Evolutionary conservation across 345 rosid species (phyloP).

Genomic region (Citrus glauca): DNA sequence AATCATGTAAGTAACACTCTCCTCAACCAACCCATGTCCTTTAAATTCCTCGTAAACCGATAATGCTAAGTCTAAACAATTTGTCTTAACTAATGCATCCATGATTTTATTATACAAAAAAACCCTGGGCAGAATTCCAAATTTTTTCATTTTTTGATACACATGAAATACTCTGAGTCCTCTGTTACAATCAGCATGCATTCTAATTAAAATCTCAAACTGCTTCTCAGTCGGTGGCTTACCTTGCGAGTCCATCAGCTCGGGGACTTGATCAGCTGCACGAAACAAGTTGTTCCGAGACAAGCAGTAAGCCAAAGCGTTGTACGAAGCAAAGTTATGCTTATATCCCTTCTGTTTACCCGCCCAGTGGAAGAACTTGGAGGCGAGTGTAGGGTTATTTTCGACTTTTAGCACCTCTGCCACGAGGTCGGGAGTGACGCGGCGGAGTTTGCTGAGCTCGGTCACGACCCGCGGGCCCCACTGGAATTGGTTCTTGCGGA

Average conservation of each 20-base stretch:
- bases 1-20: constrained; percentile 70
- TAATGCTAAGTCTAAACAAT: constrained; percentile 66
- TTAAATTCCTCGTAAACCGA: constrained; percentile 80
- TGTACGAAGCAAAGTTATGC: constrained; percentile 76
- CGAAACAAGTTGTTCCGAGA: constrained; percentile 56
- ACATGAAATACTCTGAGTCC: constrained; percentile 78
- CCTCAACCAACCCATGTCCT: constrained; percentile 68
- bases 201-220: constrained; percentile 86
- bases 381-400: constrained; percentile 45
- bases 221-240: constrained; percentile 76
- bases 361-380: constrained; percentile 95
- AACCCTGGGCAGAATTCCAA: constrained; percentile 62
- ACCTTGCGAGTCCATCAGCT: constrained; percentile 85
- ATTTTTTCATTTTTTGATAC: constrained; percentile 86
- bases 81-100: constrained; percentile 62
- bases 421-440: constrained; percentile 73
- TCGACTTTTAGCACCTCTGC: constrained; percentile 75
- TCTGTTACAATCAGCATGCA: constrained; percentile 81
- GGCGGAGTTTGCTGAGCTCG: constrained; percentile 82
- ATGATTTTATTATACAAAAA: constrained; percentile 78
- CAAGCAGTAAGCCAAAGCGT: constrained; percentile 86
- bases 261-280: constrained; percentile 86
- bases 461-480: constrained; percentile 70
- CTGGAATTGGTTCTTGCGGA: constrained; percentile 45
- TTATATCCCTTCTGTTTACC: constrained; percentile 84